Conservation (phyloP, 192 early-diverging fungal genomes). For the Chytriomyces sp. region DNA sequence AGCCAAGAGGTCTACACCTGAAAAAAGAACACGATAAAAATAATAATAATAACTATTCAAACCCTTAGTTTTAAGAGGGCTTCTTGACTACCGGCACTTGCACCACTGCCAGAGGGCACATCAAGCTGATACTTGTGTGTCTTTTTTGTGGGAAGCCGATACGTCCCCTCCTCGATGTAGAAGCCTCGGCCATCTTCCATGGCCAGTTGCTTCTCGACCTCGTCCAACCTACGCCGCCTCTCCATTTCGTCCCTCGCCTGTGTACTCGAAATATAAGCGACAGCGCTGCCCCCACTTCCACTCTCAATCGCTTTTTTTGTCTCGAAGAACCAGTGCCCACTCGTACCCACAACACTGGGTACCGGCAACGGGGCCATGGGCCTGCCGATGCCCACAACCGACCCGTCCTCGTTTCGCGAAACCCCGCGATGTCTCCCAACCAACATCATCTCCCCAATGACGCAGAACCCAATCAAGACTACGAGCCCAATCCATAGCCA, state of each 20-base stretch:
- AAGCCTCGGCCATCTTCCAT: not conserved
- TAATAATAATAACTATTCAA: too few species aligned
- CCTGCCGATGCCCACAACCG: not conserved
- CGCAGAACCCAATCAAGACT: not conserved
- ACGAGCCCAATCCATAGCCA: conserved; percentile 10
- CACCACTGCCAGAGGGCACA: too few species aligned
- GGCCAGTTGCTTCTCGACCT: not conserved
- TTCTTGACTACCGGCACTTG: too few species aligned
- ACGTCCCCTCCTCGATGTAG: not conserved
- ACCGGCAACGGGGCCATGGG: not conserved
- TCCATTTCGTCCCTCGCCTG: too few species aligned
- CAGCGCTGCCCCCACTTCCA: too few species aligned
- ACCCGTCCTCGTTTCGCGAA: not conserved
- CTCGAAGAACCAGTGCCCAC: not conserved
- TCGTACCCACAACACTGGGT: not conserved
- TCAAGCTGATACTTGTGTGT: not conserved
- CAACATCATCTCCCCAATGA: not conserved
- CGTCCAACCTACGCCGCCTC: not conserved
- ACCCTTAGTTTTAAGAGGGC: too few species aligned
- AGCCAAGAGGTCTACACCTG: too few species aligned
- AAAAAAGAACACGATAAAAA: too few species aligned
- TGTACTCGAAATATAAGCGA: too few species aligned
- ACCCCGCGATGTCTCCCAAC: not conserved
- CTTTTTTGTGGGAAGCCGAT: not conserved
- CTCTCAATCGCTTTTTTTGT: not conserved